These are phyloP conservation scores for Melocanna baccifera DNA, from an alignment of 176 grass and related monocot genomes.

Conservation along the genomic window DNA sequence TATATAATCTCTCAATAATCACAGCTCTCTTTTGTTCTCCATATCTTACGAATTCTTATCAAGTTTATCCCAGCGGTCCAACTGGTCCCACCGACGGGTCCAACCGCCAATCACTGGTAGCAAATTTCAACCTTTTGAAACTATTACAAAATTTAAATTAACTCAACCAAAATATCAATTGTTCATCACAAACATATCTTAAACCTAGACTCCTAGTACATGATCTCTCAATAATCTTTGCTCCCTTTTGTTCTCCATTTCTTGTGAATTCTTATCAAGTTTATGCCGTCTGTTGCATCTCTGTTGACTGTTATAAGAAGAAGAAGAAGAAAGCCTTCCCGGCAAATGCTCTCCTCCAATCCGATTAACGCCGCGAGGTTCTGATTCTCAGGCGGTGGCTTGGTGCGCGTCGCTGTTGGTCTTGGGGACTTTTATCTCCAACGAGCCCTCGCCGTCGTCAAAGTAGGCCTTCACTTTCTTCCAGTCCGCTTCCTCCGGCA, in stretches of 20 bases:
- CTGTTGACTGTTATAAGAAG: conserved; percentile 7
- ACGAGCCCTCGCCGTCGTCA: conserved; percentile 46
- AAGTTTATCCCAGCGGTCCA: too few relatives aligned
- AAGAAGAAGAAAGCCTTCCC: conserved; percentile 1
- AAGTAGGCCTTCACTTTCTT: conserved; percentile 67
- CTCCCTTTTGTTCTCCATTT: conserved; percentile 17
- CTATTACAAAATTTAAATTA: too few relatives aligned
- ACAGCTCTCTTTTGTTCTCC: too few relatives aligned
- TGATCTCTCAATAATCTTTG: neutral
- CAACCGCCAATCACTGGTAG: too few relatives aligned
- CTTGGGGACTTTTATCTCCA: conserved; percentile 83
- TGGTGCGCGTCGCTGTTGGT: conserved; percentile 26
- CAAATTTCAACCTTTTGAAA: too few relatives aligned
- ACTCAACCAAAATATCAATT: too few relatives aligned
- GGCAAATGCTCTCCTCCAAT: conserved; percentile 29
- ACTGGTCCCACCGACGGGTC: too few relatives aligned
- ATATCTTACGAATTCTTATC: too few relatives aligned
- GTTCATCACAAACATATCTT: too few relatives aligned
- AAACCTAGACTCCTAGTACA: too few relatives aligned
- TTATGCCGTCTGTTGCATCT: conserved; percentile 10
- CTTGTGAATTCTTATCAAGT: conserved; percentile 19
- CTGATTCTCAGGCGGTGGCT: conserved; percentile 35
- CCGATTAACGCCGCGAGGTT: neutral
- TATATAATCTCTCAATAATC: too few relatives aligned
- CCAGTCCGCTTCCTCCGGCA: conserved; percentile 71